Conservation (phyloP, 2,329 filamentous ascomycete genomes). For the Pseudonectria buxi region DNA sequence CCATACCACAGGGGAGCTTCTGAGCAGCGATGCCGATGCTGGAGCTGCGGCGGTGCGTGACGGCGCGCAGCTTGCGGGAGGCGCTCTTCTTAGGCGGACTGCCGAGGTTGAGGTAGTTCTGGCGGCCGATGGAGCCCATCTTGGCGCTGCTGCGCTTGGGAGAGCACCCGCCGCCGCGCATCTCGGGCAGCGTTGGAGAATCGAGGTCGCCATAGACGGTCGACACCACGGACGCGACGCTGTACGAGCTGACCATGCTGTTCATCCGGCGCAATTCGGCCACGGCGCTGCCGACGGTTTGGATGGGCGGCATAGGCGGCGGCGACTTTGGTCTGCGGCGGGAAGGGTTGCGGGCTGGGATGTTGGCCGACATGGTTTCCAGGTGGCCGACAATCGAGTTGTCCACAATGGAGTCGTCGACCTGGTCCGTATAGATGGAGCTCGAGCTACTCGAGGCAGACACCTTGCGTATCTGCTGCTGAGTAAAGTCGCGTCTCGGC, state of each 20-base stretch:
- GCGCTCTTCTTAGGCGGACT: constrained; percentile 15
- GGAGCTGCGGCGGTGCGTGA: constrained; percentile 9
- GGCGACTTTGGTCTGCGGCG: constrained; percentile 7
- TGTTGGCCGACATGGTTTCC: constrained; percentile 14
- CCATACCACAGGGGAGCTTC: background rate
- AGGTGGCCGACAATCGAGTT: constrained; percentile 9
- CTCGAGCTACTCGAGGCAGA: constrained; percentile 18
- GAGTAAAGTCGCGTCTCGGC: constrained; percentile 10
- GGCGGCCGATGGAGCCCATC: constrained; percentile 30
- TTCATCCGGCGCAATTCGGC: constrained; percentile 52
- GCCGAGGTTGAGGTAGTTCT: constrained; percentile 43
- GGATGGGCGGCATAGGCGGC: constrained; percentile 2
- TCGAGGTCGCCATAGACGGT: constrained; percentile 21
- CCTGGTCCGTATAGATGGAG: constrained; percentile 18
- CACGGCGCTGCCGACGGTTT: constrained; percentile 35
- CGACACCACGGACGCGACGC: constrained; percentile 32
- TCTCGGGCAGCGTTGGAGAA: constrained; percentile 33
- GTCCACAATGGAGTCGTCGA: constrained; percentile 1
- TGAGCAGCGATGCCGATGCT: constrained; percentile 10
- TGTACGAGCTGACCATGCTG: constrained; percentile 42
- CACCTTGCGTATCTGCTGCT: constrained; percentile 14
- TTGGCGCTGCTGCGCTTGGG: constrained; percentile 24
- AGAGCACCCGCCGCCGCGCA: constrained; percentile 33
- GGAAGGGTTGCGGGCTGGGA: constrained; percentile 14
- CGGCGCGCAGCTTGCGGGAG: constrained; percentile 1